Evolutionary conservation across 768 basidiomycete genomes (phyloP).

Genomic region (Clavaria fumosa): DNA sequence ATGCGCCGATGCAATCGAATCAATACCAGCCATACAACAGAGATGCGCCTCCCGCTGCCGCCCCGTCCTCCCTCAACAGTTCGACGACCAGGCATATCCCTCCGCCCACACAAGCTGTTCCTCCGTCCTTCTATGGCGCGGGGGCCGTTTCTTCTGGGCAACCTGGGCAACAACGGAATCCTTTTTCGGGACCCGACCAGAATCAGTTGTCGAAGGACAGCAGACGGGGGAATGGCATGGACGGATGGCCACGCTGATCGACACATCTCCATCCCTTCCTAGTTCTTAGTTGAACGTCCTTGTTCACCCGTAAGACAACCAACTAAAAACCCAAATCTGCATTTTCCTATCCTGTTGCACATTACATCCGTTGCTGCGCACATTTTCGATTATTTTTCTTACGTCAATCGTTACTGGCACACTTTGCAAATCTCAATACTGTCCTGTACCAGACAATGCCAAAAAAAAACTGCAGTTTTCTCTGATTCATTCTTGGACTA

Average conservation of each 20-base stretch:
- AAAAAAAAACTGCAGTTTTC: no score
- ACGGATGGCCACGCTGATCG: slow-evolving; percentile 59
- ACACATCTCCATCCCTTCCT: no score
- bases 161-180: slow-evolving; percentile 16
- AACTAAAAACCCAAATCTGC: no score
- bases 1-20: slow-evolving; percentile 74
- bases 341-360: no score
- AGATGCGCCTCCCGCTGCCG: slow-evolving; percentile 17
- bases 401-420: no score
- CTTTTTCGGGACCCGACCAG: slow-evolving; percentile 16
- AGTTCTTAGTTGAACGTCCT: no score
- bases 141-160: slow-evolving; percentile 38
- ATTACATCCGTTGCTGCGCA: no score
- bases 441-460: no score
- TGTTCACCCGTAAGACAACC: no score
- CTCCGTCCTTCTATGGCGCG: slow-evolving; percentile 57
- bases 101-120: slow-evolving; percentile 34
- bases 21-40: slow-evolving; percentile 46
- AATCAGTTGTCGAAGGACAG: slow-evolving; percentile 34
- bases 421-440: no score
- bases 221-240: slow-evolving; percentile 49
- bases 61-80: slow-evolving; percentile 19
- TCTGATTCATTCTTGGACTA: no score
- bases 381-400: no score
- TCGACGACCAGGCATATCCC: slow-evolving; percentile 28